Conservation (phyloP, 2,329 filamentous ascomycete species). For the Pseudodiploospora longispora region DNA sequence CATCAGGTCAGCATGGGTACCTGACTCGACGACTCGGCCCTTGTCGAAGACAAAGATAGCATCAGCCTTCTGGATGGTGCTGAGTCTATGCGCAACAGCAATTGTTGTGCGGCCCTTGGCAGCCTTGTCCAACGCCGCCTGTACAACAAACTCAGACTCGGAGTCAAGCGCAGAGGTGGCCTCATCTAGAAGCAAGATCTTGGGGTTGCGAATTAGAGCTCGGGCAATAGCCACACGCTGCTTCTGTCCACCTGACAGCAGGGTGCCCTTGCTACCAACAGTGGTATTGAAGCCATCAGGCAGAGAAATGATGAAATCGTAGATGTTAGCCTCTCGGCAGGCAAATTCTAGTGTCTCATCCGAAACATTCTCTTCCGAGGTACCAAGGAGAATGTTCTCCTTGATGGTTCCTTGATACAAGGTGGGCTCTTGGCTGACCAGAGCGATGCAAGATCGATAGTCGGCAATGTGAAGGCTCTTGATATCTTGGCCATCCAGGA, state of each 20-base stretch:
- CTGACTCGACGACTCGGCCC: slow-evolving; percentile 76
- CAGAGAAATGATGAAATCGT: slow-evolving; percentile 80
- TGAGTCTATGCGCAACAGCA: slow-evolving; percentile 84
- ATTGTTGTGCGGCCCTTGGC: slow-evolving; percentile 84
- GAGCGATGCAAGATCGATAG: slow-evolving; percentile 74
- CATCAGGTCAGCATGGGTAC: slow-evolving; percentile 69
- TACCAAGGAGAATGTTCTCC: slow-evolving; percentile 83
- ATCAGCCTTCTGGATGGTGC: slow-evolving; percentile 90
- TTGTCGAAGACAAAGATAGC: slow-evolving; percentile 95
- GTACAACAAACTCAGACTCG: slow-evolving; percentile 71
- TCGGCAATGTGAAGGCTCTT: slow-evolving; percentile 73
- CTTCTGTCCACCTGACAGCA: slow-evolving; percentile 87
- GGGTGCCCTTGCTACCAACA: slow-evolving; percentile 77
- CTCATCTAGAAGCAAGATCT: slow-evolving; percentile 76
- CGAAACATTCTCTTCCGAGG: slow-evolving; percentile 54
- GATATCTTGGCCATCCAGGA: slow-evolving; percentile 77
- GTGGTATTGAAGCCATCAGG: slow-evolving; percentile 80
- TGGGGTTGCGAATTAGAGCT: slow-evolving; percentile 83
- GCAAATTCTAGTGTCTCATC: slow-evolving; percentile 69
- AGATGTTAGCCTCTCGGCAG: slow-evolving; percentile 86
- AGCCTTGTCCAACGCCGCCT: slow-evolving; percentile 72
- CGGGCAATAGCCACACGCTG: slow-evolving; percentile 91
- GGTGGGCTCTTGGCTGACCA: slow-evolving; percentile 91
- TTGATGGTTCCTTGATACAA: slow-evolving; percentile 87
- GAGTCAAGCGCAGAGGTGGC: slow-evolving; percentile 71